phyloP scores from a whole-genome alignment of 441 rosid genomes.

The Brassica hybrid region DNA sequence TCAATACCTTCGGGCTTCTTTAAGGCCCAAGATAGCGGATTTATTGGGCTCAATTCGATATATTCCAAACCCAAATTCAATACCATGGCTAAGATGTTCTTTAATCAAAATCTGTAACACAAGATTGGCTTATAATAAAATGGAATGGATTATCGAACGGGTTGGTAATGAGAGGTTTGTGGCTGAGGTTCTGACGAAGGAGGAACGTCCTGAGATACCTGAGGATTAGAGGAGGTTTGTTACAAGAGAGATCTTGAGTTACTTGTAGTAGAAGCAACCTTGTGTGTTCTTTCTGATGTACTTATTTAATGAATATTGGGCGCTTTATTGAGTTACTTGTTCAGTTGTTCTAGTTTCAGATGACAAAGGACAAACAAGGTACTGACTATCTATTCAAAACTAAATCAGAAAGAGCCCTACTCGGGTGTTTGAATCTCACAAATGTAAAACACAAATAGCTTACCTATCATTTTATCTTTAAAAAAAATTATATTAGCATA shows the following conservation, averaged over 20 bases:
- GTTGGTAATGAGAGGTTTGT: constrained; percentile 55
- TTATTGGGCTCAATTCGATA: not conserved
- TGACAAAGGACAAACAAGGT: not conserved
- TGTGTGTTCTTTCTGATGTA: not conserved
- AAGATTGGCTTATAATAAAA: not conserved
- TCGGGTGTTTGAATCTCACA: not conserved
- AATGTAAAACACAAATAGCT: not conserved
- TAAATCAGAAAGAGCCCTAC: not conserved
- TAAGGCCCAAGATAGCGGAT: not conserved
- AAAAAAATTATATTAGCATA: no score
- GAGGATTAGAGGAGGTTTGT: constrained; percentile 57
- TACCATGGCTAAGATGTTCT: not conserved
- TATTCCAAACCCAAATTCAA: not conserved
- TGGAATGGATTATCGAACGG: constrained; percentile 52
- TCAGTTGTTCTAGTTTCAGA: not conserved
- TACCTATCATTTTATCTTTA: not conserved
- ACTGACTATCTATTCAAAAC: not conserved
- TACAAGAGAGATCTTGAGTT: constrained; percentile 47
- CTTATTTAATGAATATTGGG: not conserved
- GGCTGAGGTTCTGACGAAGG: constrained; percentile 45
- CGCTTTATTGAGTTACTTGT: not conserved
- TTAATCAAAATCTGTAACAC: not conserved
- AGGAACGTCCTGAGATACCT: constrained; percentile 58
- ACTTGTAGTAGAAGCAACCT: constrained; percentile 10
- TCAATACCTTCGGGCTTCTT: not conserved